Evolutionary conservation across 1,284 basidiomycete genomes (phyloP).

Genomic region (Irpex sp.): DNA sequence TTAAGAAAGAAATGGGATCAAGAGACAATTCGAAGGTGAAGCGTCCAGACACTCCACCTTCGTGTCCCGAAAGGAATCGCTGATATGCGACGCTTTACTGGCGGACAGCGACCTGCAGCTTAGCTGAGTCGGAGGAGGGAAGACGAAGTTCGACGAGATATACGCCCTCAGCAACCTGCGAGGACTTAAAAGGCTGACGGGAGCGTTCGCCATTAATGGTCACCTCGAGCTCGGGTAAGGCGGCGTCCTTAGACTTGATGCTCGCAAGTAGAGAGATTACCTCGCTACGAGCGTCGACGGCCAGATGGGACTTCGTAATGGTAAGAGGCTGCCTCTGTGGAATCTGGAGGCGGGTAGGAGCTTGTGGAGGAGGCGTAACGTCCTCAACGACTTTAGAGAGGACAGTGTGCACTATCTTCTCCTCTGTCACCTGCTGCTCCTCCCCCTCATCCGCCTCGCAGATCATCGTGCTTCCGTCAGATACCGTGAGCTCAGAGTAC

Average conservation of each 20-base stretch:
- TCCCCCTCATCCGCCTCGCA: not conserved
- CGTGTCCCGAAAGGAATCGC: not conserved
- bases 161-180: constrained; percentile 1
- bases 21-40: not conserved
- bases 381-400: not conserved
- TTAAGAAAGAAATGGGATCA: not conserved
- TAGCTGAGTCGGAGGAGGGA: constrained; percentile 4
- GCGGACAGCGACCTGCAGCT: constrained; percentile 12
- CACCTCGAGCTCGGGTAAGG: constrained; percentile 5
- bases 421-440: not conserved
- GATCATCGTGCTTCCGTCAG: not conserved
- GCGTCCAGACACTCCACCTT: not conserved
- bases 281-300: constrained; percentile 11
- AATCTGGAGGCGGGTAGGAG: not conserved
- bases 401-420: not conserved
- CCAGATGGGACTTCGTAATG: constrained; percentile 4
- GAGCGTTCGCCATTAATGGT: constrained; percentile 6
- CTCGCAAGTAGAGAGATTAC: constrained; percentile 10
- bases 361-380: not conserved
- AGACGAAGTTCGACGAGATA: constrained; percentile 12
- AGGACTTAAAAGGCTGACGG: not conserved
- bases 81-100: not conserved
- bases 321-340: not conserved
- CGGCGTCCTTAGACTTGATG: constrained; percentile 2
- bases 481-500: not conserved